Base-by-base conservation (phyloP, 768 basidiomycete species). In the Amanita rubescens region DNA sequence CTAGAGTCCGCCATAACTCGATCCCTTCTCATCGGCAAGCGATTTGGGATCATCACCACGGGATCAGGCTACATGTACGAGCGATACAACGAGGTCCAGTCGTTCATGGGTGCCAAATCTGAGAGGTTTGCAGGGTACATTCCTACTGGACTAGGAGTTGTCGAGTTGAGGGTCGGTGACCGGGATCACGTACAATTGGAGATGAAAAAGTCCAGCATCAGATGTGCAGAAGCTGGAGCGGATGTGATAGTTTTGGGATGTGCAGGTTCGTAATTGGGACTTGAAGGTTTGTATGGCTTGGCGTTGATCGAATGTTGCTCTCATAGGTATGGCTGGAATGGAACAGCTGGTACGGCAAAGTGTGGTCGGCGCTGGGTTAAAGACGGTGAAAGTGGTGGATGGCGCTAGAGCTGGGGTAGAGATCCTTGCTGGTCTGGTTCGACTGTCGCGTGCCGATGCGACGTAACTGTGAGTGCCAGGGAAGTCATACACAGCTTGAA, bases 241-340 rank as follows among this genome's bases (percentile, higher is more conserved):
- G 72, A 72, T 57, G 70, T 71, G 6, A 65, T 73, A 24, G 62
- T 73, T 43, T 53, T 72, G 22, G 71, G 71, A 10, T 72, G 72
- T 55, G 72, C 71, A 33, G 70, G 69, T 68, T 54, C 41, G 55
- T 37, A 38, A 7, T 12, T 17, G 14, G 6, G n/a, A 7, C 19
- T 39, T 3, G n/a, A n/a, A 17, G 6, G 38, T n/a, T n/a, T n/a
- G n/a, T 6, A 7, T 7, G 19, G 12, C 11, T 37, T 5, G 11
- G 35, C 35, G 19, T 39, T 22, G 15, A 45, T 20, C n/a, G n/a
- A n/a, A 17, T 22, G 27, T 43, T 46, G 25, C 19, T 20, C 37
- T 34, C 27, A 8, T 8, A 68, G 67, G 66, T 15, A 73, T 71
- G 69, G 62, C 67, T 4, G 70, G 71, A 4, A 72, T 69, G 69